phyloP scores from a whole-genome alignment of 2,329 filamentous ascomycete genomes.

The Lecanicillium sp. region DNA sequence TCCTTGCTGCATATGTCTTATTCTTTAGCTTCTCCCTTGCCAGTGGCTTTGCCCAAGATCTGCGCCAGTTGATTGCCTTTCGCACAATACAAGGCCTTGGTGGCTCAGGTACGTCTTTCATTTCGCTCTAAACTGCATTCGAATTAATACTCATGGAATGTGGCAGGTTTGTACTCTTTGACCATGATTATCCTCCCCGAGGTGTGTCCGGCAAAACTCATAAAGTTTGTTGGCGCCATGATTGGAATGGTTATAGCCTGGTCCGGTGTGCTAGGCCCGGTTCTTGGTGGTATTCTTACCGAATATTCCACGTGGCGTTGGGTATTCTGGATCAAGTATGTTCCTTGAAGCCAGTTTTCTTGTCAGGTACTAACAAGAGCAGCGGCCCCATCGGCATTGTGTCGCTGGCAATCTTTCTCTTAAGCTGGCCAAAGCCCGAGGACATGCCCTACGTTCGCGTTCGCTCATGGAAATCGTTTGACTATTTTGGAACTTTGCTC shows the following conservation, averaged over 20 bases:
- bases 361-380: background rate
- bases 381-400: slow-evolving; percentile 42
- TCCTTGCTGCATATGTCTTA: slow-evolving; percentile 39
- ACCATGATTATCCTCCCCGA: slow-evolving; percentile 48
- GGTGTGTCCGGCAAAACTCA: slow-evolving; percentile 30
- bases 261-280: slow-evolving; percentile 41
- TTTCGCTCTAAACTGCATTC: background rate
- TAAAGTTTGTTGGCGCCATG: slow-evolving; percentile 35
- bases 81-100: slow-evolving; percentile 36
- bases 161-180: slow-evolving; percentile 42
- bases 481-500: slow-evolving; percentile 44
- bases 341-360: slow-evolving; percentile 8
- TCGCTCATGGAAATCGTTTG: slow-evolving; percentile 40
- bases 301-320: slow-evolving; percentile 42
- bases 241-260: slow-evolving; percentile 40
- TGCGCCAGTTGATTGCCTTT: slow-evolving; percentile 34
- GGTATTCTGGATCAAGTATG: slow-evolving; percentile 51
- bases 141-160: background rate
- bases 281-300: slow-evolving; percentile 43
- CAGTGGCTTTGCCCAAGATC: slow-evolving; percentile 37
- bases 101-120: slow-evolving; percentile 34
- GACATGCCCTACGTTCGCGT: slow-evolving; percentile 29
- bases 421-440: slow-evolving; percentile 38
- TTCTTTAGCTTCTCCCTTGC: slow-evolving; percentile 50
- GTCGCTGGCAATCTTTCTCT: slow-evolving; percentile 37